These are phyloP conservation scores for Boletus smithii DNA, from an alignment of 1,284 basidiomycete genomes.

Conservation along the genomic window DNA sequence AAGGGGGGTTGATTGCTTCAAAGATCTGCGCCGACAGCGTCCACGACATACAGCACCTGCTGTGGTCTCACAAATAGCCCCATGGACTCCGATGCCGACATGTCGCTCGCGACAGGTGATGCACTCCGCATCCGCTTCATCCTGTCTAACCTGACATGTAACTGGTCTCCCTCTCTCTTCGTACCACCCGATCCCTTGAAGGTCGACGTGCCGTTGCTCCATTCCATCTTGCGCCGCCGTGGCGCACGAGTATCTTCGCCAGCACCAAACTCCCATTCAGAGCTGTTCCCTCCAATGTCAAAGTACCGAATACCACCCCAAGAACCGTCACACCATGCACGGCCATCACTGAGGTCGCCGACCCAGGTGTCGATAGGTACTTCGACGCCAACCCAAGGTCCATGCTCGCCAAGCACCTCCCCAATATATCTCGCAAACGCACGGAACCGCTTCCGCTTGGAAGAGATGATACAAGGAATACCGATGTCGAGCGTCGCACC, in stretches of 20 bases:
- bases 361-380: conserved; percentile 65
- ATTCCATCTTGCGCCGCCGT: conserved; percentile 47
- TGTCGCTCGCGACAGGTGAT: conserved; percentile 65
- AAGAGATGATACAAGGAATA: conserved; percentile 88
- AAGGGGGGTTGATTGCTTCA: conserved; percentile 10
- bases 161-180: conserved; percentile 68
- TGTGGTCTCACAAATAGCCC: conserved; percentile 77
- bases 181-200: conserved; percentile 22
- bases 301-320: conserved; percentile 81
- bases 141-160: conserved; percentile 48
- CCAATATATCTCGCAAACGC: conserved; percentile 89
- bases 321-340: conserved; percentile 81
- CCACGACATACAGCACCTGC: conserved; percentile 78
- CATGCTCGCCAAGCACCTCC: conserved; percentile 71
- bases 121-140: conserved; percentile 68
- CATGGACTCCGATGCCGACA: conserved; percentile 58
- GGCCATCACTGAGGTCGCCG: conserved; percentile 49
- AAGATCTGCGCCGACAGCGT: conserved; percentile 54
- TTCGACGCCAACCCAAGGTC: conserved; percentile 91
- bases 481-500: conserved; percentile 83
- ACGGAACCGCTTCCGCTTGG: conserved; percentile 78
- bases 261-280: conserved; percentile 59
- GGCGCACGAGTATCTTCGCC: conserved; percentile 42
- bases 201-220: conserved; percentile 23
- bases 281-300: conserved; percentile 53